phyloP scores from a whole-genome alignment of 768 basidiomycete genomes.

The Macrolepiota fuliginosa region DNA sequence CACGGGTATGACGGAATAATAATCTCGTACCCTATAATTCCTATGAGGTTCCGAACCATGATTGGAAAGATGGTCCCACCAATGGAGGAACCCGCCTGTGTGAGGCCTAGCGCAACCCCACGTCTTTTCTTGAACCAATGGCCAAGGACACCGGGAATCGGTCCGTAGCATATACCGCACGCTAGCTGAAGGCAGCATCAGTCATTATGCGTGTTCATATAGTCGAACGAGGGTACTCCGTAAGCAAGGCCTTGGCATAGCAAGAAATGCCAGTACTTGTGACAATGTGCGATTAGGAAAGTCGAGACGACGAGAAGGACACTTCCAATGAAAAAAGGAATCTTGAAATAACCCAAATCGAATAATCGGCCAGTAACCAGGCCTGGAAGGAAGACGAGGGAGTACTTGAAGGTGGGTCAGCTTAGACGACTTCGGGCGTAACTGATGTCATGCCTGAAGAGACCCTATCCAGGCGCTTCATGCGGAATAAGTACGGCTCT shows the following conservation, averaged over 20 bases:
- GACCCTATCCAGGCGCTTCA: constrained; percentile 33
- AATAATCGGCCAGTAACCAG: constrained; percentile 55
- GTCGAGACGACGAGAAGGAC: constrained; percentile 40
- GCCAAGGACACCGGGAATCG: constrained; percentile 45
- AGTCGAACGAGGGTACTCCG: constrained; percentile 34
- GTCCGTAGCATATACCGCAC: constrained; percentile 41
- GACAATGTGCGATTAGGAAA: constrained; percentile 58
- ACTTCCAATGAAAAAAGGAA: constrained; percentile 42
- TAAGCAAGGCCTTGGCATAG: constrained; percentile 59
- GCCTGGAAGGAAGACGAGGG: constrained; percentile 50
- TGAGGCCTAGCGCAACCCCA: constrained; percentile 53
- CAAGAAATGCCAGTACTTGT: constrained; percentile 62
- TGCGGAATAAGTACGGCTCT: neutral
- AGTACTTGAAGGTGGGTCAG: constrained; percentile 33
- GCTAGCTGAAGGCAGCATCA: constrained; percentile 12
- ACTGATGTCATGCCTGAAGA: constrained; percentile 17
- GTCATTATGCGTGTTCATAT: neutral
- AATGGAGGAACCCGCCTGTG: constrained; percentile 52
- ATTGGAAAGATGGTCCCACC: constrained; percentile 68
- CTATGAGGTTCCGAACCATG: constrained; percentile 49
- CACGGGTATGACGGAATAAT: neutral
- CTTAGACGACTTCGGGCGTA: neutral
- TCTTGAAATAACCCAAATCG: constrained; percentile 56
- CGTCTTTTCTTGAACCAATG: constrained; percentile 65
- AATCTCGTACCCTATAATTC: constrained; percentile 46